Conservation (phyloP, 75 land plant species). For the Pinus albicaulis region DNA sequence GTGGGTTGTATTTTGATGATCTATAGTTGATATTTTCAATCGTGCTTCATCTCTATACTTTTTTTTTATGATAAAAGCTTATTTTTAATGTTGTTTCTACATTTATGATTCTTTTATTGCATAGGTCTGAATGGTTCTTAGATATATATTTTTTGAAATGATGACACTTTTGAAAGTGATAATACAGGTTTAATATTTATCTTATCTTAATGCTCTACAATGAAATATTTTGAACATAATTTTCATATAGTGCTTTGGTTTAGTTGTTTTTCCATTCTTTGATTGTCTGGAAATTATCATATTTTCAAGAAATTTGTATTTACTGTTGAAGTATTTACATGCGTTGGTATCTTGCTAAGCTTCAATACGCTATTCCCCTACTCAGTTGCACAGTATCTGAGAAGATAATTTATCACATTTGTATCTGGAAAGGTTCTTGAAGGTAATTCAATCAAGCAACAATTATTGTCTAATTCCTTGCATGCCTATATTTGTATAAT, state of each 20-base stretch:
- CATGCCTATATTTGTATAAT: no score
- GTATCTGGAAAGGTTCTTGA: slow-evolving; percentile 94
- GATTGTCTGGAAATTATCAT: background rate
- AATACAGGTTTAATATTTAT: background rate
- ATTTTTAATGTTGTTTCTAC: background rate
- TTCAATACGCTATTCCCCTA: slow-evolving; percentile 57
- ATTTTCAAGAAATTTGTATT: slow-evolving; percentile 81
- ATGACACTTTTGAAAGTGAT: background rate
- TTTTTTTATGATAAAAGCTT: background rate
- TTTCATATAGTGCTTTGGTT: background rate
- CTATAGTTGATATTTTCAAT: background rate
- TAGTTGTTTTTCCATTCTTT: background rate
- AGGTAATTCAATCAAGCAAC: slow-evolving; percentile 42
- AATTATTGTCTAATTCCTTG: no score
- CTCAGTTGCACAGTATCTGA: slow-evolving; percentile 72
- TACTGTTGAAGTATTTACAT: slow-evolving; percentile 78
- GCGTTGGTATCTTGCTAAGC: slow-evolving; percentile 67
- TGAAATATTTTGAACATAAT: background rate
- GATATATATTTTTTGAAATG: background rate
- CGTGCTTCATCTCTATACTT: background rate
- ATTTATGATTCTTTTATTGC: background rate
- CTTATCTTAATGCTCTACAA: background rate
- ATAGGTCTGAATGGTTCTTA: background rate
- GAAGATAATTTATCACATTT: slow-evolving; percentile 78
- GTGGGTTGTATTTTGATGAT: background rate